Conservation (phyloP, 768 basidiomycete species). For the Lactifluus piperatus region DNA sequence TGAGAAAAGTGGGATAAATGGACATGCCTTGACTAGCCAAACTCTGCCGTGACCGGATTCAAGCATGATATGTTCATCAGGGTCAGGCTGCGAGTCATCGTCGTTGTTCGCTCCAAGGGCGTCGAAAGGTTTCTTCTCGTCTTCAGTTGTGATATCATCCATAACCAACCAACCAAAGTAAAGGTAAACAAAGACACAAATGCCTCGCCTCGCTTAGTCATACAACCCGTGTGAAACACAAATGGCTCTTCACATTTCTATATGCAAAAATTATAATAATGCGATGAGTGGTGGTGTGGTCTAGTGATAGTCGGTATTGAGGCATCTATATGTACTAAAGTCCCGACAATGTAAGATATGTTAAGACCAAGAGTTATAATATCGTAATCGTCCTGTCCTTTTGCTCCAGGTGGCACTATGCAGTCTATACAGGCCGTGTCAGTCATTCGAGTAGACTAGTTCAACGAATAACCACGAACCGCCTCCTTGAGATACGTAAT, state of each 20-base stretch:
- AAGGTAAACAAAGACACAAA: too few species aligned
- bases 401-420: constrained; percentile 19
- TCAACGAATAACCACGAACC: constrained; percentile 34
- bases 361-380: constrained; percentile 11
- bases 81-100: constrained; percentile 64
- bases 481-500: constrained; percentile 73
- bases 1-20: background rate
- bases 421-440: constrained; percentile 20
- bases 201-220: too few species aligned
- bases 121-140: constrained; percentile 71
- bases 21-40: constrained; percentile 76
- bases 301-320: constrained; percentile 4
- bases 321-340: constrained; percentile 32
- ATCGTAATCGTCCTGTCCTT: constrained; percentile 19
- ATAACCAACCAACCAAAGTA: too few species aligned
- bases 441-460: background rate
- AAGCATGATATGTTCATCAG: constrained; percentile 75
- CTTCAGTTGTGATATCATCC: constrained; percentile 32
- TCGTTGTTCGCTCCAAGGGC: constrained; percentile 39
- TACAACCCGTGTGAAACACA: too few species aligned
- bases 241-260: too few species aligned
- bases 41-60: constrained; percentile 66
- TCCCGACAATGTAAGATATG: constrained; percentile 22
- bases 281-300: constrained; percentile 4
- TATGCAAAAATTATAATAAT: constrained; percentile 1